These are phyloP conservation scores for Reutealis trisperma DNA, from an alignment of 345 rosid species.

Conservation along the genomic window DNA sequence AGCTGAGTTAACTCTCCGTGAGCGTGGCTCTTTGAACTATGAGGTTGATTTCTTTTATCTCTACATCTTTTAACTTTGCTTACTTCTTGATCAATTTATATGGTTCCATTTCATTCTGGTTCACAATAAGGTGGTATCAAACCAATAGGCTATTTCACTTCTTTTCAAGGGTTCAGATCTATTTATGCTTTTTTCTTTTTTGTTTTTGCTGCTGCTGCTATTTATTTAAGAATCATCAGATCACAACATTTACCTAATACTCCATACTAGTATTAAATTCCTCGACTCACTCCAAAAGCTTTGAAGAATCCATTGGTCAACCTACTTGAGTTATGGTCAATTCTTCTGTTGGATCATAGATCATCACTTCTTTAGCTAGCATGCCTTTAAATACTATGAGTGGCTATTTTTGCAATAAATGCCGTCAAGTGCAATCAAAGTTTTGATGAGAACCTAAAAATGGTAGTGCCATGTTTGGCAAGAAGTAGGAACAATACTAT, in stretches of 20 bases:
- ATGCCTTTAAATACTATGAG: not conserved
- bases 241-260: not conserved
- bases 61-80: slow-evolving; percentile 1
- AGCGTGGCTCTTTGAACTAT: slow-evolving; percentile 67
- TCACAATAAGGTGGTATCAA: not conserved
- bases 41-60: slow-evolving; percentile 51
- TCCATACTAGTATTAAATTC: not conserved
- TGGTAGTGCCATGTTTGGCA: not conserved
- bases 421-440: not conserved
- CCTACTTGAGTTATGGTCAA: not conserved
- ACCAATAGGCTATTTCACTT: not conserved
- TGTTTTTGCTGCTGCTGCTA: not conserved
- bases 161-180: not conserved
- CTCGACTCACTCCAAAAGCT: not conserved
- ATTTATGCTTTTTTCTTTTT: not conserved
- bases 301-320: not conserved
- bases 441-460: not conserved
- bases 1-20: slow-evolving; percentile 79
- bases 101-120: slow-evolving; percentile 7
- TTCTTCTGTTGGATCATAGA: slow-evolving; percentile 13
- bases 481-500: not conserved
- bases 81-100: not conserved
- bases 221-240: not conserved
- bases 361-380: not conserved
- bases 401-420: not conserved